Base-by-base conservation (phyloP, 306 rosid genomes). In the Sophora flavescens region DNA sequence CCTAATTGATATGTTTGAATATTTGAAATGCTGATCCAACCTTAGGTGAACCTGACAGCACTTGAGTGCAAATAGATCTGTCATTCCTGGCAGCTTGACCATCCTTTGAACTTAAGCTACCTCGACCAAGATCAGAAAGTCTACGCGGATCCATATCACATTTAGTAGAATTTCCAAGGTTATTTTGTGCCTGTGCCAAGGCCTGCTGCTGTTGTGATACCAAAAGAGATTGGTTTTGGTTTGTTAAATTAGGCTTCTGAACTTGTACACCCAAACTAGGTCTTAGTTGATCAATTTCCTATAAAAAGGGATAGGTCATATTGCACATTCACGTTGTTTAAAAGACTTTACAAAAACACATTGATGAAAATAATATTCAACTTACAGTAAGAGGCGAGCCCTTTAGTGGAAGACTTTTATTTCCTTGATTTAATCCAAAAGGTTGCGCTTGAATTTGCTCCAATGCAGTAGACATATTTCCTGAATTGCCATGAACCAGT, bases 381-480 rank as follows among this genome's bases (percentile, higher is more conserved):
- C 98, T 90, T 88, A 93, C 98, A 70, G 93, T 84, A 78, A 93
- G 85, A 42, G 98, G 98, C 96, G 96, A 93, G 26, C 98, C 98
- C 89, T 90, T 93, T 63, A 91, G 22, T 22, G 22, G 22, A 22
- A 22, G 22, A 22, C 22, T 22, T 22, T 0, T 22, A 22, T 22
- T 22, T 22, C 22, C 22, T 22, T 22, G 22, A 22, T 22, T 22
- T 22, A 22, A 22, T 22, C 22, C 22, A 0, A 22, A 22, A 22
- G 22, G 22, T 1, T 22, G 22, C 22, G 1, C 22, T 22, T 22
- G 22, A 22, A 22, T 22, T 22, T 22, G 22, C 22, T 22, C 22
- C 22, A 22, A 22, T 22, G 22, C 22, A 22, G 22, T 22, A 22
- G 22, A 22, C 22, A 22, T 1, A 22, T 22, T 22, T 22, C 22